A percentile compares a stretch with the other conserved stretches of the same genome.
These are phyloP conservation scores for Wallacemonas sp. DNA, from an alignment of 208 protist genomes.

Conservation along the genomic window DNA sequence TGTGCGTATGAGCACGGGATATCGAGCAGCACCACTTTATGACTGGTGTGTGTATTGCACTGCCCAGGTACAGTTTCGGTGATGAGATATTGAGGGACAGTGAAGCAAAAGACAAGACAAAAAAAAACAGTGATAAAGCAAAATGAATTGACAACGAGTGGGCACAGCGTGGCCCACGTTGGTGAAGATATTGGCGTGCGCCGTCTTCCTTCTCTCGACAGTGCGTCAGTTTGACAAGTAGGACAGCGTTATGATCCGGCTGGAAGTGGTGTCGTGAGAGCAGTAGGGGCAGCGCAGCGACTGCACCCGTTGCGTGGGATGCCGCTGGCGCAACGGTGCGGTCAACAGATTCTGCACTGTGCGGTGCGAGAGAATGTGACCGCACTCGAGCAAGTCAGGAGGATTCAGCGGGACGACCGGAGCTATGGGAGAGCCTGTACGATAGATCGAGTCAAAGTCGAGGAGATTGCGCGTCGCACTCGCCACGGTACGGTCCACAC, in stretches of 20 bases:
- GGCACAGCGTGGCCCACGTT: no score
- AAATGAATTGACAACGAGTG: no score
- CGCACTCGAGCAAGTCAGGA: conserved; percentile 69
- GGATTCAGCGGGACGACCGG: conserved; percentile 41
- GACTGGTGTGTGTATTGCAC: background rate
- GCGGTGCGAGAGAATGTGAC: conserved; percentile 73
- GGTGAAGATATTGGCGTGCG: no score
- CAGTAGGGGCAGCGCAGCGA: conserved; percentile 77
- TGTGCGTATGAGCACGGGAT: background rate
- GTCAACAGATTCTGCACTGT: conserved; percentile 39
- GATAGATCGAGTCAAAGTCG: background rate
- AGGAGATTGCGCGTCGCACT: conserved; percentile 36
- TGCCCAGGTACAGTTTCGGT: background rate
- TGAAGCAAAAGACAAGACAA: no score
- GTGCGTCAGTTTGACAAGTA: conserved; percentile 40
- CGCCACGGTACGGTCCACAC: conserved; percentile 13
- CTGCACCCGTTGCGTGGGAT: conserved; percentile 1
- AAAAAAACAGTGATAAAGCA: no score
- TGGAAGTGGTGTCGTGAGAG: conserved; percentile 33
- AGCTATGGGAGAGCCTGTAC: background rate
- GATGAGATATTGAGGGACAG: no score
- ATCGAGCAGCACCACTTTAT: background rate
- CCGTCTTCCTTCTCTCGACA: conserved; percentile 1
- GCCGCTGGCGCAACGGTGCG: conserved; percentile 13
- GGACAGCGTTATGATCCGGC: conserved; percentile 44